Evolutionary conservation across 1,284 basidiomycete genomes (phyloP).

Genomic region (Microbotryum lychnidis-dioicae): DNA sequence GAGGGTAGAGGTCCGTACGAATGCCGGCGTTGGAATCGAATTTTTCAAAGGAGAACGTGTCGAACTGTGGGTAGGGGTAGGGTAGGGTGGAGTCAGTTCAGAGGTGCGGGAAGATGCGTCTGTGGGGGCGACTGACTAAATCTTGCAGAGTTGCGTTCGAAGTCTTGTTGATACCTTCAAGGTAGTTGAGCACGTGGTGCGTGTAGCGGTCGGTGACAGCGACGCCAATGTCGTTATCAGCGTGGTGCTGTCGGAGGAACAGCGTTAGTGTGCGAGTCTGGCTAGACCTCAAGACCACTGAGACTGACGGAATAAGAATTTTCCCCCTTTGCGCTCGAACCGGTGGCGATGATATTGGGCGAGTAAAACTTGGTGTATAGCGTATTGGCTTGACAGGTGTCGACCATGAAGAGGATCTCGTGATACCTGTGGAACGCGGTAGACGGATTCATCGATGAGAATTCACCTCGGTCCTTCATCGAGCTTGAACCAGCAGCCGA

Average conservation of each 20-base stretch:
- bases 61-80: conserved; percentile 51
- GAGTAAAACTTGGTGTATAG: conserved; percentile 93
- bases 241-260: conserved; percentile 60
- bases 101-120: neutral
- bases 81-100: neutral
- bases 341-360: conserved; percentile 89
- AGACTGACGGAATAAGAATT: conserved; percentile 81
- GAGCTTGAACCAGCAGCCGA: neutral
- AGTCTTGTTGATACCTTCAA: conserved; percentile 89
- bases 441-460: neutral
- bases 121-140: conserved; percentile 52
- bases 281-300: neutral
- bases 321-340: conserved; percentile 76
- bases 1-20: conserved; percentile 67
- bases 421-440: conserved; percentile 60
- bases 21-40: conserved; percentile 83
- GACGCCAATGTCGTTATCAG: conserved; percentile 86
- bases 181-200: conserved; percentile 79
- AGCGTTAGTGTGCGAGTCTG: neutral
- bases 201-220: conserved; percentile 94
- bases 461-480: too few species aligned
- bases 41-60: conserved; percentile 61
- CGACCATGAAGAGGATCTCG: conserved; percentile 95
- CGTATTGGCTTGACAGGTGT: conserved; percentile 96
- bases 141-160: conserved; percentile 71